Conservation (phyloP, 495 filamentous ascomycete genomes). For the Aspergillus cavernicola region DNA sequence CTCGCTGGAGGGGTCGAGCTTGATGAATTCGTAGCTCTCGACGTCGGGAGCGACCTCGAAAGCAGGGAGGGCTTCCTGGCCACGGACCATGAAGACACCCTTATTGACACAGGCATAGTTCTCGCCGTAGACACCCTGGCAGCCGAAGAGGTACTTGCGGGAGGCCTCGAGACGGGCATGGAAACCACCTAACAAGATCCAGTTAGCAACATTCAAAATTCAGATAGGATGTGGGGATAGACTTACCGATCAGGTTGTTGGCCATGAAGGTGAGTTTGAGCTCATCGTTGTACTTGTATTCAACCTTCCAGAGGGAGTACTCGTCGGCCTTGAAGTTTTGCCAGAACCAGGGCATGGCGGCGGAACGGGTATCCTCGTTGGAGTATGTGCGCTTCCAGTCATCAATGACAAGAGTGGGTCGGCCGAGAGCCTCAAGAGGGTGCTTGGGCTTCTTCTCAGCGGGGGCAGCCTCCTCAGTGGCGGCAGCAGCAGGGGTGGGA, state of each 20-base stretch:
- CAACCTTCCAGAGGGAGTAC: constrained; percentile 87
- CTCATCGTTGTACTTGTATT: constrained; percentile 99
- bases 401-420: constrained; percentile 77
- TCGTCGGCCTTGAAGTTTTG: constrained; percentile 87
- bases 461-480: constrained; percentile 61
- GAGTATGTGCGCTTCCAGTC: constrained; percentile 99
- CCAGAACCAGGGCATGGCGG: constrained; percentile 97
- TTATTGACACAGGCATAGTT: constrained; percentile 83
- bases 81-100: constrained; percentile 92
- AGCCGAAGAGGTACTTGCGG: constrained; percentile 98
- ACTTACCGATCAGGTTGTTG: constrained; percentile 80
- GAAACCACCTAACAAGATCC: constrained; percentile 65
- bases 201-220: not conserved
- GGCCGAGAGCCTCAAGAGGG: constrained; percentile 82
- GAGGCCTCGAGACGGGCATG: constrained; percentile 95
- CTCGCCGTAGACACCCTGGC: constrained; percentile 79
- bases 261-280: constrained; percentile 97
- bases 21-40: constrained; percentile 93
- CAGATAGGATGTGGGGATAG: too few species aligned
- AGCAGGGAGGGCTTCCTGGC: constrained; percentile 78
- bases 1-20: constrained; percentile 82
- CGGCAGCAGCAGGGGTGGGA: constrained; percentile 54
- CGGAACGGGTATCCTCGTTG: constrained; percentile 81
- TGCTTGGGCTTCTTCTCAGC: constrained; percentile 87
- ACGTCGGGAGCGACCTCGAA: constrained; percentile 97